These are phyloP conservation scores for Coemansia reversa DNA, from an alignment of 192 early-diverging fungal genomes.

Conservation along the genomic window DNA sequence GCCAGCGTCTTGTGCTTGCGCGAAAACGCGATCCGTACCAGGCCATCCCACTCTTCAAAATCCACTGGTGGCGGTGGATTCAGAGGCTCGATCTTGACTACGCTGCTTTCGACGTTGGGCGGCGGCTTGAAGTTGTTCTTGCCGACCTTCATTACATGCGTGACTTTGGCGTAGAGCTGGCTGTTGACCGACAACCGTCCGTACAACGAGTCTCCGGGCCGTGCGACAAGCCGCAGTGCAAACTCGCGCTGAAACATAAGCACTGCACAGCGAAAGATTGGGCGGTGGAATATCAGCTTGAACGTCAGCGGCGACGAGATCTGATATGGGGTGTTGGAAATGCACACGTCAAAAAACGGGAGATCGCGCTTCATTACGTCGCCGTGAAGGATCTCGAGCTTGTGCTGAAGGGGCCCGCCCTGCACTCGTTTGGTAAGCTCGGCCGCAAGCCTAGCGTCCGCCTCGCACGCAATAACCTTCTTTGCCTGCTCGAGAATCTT, in stretches of 20 bases:
- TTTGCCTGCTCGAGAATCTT: slow-evolving; percentile 91
- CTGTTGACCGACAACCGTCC: slow-evolving; percentile 92
- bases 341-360: slow-evolving; percentile 98
- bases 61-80: slow-evolving; percentile 94
- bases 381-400: slow-evolving; percentile 92
- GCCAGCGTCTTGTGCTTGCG: slow-evolving; percentile 93
- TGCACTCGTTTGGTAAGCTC: slow-evolving; percentile 97
- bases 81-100: slow-evolving; percentile 90
- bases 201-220: slow-evolving; percentile 89
- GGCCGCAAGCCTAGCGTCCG: slow-evolving; percentile 94
- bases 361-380: slow-evolving; percentile 97
- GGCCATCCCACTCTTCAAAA: slow-evolving; percentile 96
- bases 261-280: slow-evolving; percentile 84
- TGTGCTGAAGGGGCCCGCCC: slow-evolving; percentile 63
- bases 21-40: slow-evolving; percentile 89
- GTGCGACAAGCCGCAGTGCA: slow-evolving; percentile 89
- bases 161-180: slow-evolving; percentile 90
- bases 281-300: slow-evolving; percentile 94
- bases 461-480: slow-evolving; percentile 92
- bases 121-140: slow-evolving; percentile 98
- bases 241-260: slow-evolving; percentile 99
- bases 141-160: slow-evolving; percentile 96
- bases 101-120: slow-evolving; percentile 93
- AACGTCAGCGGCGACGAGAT: slow-evolving; percentile 95
- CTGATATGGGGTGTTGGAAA: slow-evolving; percentile 97